phyloP scores from a whole-genome alignment of 2,329 filamentous ascomycete species.

The Aspergillus pseudoterreus region DNA sequence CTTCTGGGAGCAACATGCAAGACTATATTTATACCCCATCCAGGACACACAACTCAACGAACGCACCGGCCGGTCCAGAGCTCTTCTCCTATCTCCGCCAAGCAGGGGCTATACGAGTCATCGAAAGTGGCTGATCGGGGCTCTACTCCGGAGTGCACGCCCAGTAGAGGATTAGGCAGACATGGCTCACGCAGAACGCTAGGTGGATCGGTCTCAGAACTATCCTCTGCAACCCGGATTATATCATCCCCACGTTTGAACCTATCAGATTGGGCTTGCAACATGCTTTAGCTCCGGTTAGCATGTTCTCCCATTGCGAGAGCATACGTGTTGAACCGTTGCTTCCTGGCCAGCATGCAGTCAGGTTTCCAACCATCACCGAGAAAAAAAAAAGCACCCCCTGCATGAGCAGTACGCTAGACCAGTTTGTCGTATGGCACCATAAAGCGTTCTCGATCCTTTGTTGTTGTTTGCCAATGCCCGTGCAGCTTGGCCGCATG shows the following conservation, averaged over 20 bases:
- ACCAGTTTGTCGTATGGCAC: background rate
- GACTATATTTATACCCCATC: slow-evolving; percentile 7
- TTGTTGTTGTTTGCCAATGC: background rate
- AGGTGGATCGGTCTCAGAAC: background rate
- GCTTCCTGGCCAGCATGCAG: background rate
- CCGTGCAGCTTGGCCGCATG: background rate
- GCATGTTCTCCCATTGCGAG: background rate
- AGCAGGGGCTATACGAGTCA: slow-evolving; percentile 7
- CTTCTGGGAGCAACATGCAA: slow-evolving; percentile 1
- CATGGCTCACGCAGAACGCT: background rate
- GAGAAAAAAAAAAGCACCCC: background rate
- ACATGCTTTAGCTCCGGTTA: background rate
- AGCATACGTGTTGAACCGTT: background rate
- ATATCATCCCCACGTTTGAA: background rate
- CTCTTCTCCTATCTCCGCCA: slow-evolving; percentile 1
- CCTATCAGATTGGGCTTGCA: background rate
- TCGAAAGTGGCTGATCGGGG: slow-evolving; percentile 1
- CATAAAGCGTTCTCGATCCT: background rate
- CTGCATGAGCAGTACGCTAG: too few relatives aligned
- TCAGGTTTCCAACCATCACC: background rate
- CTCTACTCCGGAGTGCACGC: background rate
- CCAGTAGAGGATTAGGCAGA: background rate
- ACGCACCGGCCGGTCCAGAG: background rate
- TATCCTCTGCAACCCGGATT: background rate
- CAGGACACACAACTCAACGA: background rate